These are phyloP conservation scores for Saccharomyces mikatae DNA, from an alignment of 805 yeast genomes.

Conservation along the genomic window DNA sequence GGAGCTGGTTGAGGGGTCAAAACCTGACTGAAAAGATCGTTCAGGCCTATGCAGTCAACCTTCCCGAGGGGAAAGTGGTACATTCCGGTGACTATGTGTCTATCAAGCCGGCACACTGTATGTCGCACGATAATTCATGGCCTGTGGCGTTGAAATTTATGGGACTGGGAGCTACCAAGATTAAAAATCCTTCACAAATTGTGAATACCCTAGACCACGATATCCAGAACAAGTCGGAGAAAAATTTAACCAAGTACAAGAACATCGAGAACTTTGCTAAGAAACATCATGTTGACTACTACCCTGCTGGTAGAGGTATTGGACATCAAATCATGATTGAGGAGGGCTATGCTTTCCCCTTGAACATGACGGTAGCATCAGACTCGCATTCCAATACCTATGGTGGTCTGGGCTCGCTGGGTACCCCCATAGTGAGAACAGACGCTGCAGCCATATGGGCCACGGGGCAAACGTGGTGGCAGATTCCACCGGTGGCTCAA, in stretches of 20 bases:
- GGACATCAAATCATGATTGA: constrained; percentile 99
- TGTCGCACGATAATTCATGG: constrained; percentile 99
- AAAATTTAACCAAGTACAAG: constrained; percentile 76
- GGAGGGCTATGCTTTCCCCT: constrained; percentile 96
- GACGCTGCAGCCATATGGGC: constrained; percentile 99
- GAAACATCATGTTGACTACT: constrained; percentile 88
- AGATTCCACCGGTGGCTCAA: constrained; percentile 95
- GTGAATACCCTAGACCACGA: constrained; percentile 97
- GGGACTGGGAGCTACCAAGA: constrained; percentile 84
- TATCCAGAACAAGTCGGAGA: constrained; percentile 86
- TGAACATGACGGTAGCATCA: constrained; percentile 87
- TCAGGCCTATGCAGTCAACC: constrained; percentile 83
- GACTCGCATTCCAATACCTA: constrained; percentile 97
- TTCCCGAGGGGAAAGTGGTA: constrained; percentile 67
- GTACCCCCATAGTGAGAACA: constrained; percentile 96
- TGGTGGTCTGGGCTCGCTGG: constrained; percentile 93
- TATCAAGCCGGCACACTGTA: constrained; percentile 91
- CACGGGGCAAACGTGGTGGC: constrained; percentile 99
- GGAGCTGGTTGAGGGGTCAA: constrained; percentile 39
- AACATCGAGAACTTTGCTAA: constrained; percentile 87
- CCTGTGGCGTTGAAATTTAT: constrained; percentile 95
- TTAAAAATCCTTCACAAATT: constrained; percentile 80
- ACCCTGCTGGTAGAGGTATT: constrained; percentile 98
- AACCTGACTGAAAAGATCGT: constrained; percentile 93
- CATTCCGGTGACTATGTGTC: constrained; percentile 91